Base-by-base conservation (phyloP, 805 yeast genomes). In the Ogataea corticis region DNA sequence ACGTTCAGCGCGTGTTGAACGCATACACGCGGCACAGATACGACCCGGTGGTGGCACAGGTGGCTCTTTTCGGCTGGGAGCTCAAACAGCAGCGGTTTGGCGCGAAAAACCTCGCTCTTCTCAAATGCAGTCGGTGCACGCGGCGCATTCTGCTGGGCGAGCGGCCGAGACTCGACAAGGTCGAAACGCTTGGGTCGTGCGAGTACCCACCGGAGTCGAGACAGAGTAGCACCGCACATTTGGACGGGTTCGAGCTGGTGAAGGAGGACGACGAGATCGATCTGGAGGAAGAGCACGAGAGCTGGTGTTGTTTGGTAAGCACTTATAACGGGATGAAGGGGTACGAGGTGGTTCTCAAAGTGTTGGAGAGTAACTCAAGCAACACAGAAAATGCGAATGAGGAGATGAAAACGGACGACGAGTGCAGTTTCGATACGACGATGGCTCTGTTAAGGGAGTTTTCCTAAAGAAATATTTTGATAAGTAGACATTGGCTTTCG, bases 21-120 rank as follows among this genome's bases (percentile, higher is more conserved):
- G 27, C 37, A 3, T 44, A 52, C n/a, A 21, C 54, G 5, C 36
- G 41, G 10, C 25, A 52, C 7, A 43, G 50, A 10, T 36, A 37
- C 43, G 53, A 36, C 40, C 45, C 16, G 18, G 21, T 43, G 6
- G 32, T 53, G 1, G 15, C 58, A 11, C 48, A 58, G 28, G 32
- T 66, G 4, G 54, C 63, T 2, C 41, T 70, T 12, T 50, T 70
- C 6, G 74, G 75, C 1, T 71, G 75, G 75, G 62, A 56, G 16
- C 46, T 68, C 11, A 61, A 55, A 38, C 52, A 54, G 11, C 67
- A 64, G 28, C 48, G 45, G 12, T 59, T 59, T 27, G 59, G 61
- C 0, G 36, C 53, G 12, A 58, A 57, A 7, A 57, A 55, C 7
- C 45, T 67, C 21, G 42, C 58, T 2, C 46, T 71, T 1, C 45